Evolutionary conservation across 176 grass and related monocot genomes (phyloP).

Genomic region (Paspalum notatum): DNA sequence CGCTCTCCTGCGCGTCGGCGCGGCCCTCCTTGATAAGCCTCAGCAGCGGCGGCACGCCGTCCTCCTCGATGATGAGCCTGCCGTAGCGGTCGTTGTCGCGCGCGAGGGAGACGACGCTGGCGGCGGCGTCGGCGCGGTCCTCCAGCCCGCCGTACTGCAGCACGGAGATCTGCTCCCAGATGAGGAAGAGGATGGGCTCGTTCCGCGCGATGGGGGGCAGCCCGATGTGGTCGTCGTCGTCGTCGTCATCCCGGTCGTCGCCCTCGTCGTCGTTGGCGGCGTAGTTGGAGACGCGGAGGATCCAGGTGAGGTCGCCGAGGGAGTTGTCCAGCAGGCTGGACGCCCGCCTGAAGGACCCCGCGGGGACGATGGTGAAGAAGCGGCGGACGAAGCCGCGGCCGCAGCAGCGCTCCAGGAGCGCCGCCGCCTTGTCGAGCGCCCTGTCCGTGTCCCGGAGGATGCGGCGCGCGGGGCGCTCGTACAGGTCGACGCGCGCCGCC

Average conservation of each 20-base stretch:
- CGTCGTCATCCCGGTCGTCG: conserved; percentile 38
- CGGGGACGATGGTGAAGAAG: conserved; percentile 71
- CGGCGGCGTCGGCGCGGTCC: conserved; percentile 70
- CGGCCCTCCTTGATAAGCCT: conserved; percentile 75
- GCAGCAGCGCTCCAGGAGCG: conserved; percentile 49
- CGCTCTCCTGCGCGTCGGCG: conserved; percentile 76
- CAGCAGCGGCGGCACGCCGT: conserved; percentile 74
- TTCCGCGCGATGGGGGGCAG: conserved; percentile 72
- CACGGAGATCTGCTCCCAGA: conserved; percentile 78
- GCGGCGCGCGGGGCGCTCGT: conserved; percentile 86
- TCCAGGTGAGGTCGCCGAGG: conserved; percentile 77
- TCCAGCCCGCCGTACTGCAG: conserved; percentile 63
- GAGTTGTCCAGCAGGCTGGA: conserved; percentile 71
- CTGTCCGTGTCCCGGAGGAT: conserved; percentile 82
- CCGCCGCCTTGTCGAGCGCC: conserved; percentile 69
- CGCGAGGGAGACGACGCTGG: conserved; percentile 73
- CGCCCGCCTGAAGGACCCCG: conserved; percentile 60
- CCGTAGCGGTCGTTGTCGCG: conserved; percentile 78
- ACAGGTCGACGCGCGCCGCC: conserved; percentile 87
- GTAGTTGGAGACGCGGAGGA: conserved; percentile 75
- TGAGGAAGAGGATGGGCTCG: conserved; percentile 81
- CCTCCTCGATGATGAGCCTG: conserved; percentile 88
- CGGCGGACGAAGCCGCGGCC: conserved; percentile 49
- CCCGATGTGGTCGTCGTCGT: conserved; percentile 55
- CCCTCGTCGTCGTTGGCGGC: conserved; percentile 38